Evolutionary conservation across 169 alveolate genomes (phyloP).

Genomic region (Plasmodium cynomolgi): DNA sequence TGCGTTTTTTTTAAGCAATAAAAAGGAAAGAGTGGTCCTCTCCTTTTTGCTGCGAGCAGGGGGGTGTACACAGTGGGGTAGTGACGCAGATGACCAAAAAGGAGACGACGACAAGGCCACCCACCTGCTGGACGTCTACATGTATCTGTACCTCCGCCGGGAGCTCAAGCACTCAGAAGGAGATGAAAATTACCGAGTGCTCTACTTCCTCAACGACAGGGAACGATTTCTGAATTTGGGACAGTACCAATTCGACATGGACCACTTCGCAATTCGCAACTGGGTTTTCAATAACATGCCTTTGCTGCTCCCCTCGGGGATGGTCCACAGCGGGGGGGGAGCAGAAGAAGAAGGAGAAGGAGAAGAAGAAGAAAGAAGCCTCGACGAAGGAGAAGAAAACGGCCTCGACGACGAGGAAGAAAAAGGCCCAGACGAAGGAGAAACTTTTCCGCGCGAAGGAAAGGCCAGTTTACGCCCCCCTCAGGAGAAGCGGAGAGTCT

Average conservation of each 20-base stretch:
- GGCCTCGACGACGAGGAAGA: not conserved
- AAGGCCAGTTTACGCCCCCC: not conserved
- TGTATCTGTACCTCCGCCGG: conserved; percentile 30
- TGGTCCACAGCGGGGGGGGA: not conserved
- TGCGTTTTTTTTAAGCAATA: conserved; percentile 16
- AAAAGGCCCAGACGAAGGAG: not conserved
- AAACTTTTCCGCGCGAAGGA: not conserved
- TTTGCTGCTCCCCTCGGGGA: conserved; percentile 11
- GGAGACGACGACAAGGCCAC: not conserved
- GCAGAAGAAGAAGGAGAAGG: not conserved
- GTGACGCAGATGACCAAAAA: no score
- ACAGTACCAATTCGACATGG: conserved; percentile 14
- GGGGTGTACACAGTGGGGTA: no score
- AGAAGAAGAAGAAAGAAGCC: no score
- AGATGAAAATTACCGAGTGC: not conserved
- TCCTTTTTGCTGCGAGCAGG: conserved; percentile 6
- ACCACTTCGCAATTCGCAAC: conserved; percentile 11
- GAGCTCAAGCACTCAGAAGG: not conserved
- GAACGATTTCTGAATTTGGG: conserved; percentile 20
- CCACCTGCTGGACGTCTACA: conserved; percentile 12
- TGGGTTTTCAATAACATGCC: conserved; percentile 53
- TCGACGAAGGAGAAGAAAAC: not conserved
- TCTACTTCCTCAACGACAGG: conserved; percentile 20
- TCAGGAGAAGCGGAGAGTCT: not conserved
- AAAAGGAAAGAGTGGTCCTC: conserved; percentile 9